Evolutionary conservation across 352 stramenopile genomes (phyloP).

Genomic region (Phytophthora citrophthora): DNA sequence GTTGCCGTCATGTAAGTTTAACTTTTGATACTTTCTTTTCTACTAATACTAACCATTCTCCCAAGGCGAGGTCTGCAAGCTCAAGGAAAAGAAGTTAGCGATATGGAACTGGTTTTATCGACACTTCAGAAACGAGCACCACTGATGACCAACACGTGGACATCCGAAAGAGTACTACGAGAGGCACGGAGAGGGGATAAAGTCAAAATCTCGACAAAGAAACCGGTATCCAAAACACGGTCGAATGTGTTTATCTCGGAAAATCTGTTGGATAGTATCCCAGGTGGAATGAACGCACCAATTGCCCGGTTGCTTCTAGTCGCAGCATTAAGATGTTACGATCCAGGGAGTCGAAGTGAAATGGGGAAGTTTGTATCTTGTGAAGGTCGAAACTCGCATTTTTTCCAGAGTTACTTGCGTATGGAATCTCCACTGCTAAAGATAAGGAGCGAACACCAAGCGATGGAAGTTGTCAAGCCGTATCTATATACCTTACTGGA

Average conservation of each 20-base stretch:
- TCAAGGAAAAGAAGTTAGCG: slow-evolving; percentile 47
- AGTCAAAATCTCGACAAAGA: slow-evolving; percentile 1
- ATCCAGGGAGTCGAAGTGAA: slow-evolving; percentile 35
- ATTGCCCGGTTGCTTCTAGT: slow-evolving; percentile 55
- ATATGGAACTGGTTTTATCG: slow-evolving; percentile 46
- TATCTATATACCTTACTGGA: slow-evolving; percentile 44
- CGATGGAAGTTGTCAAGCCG: slow-evolving; percentile 46
- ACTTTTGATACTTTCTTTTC: background rate
- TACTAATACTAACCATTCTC: slow-evolving; percentile 1
- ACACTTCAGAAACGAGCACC: slow-evolving; percentile 50
- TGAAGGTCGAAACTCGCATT: slow-evolving; percentile 37
- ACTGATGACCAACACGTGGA: slow-evolving; percentile 66
- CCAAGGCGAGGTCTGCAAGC: slow-evolving; percentile 59
- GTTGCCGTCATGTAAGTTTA: slow-evolving; percentile 61
- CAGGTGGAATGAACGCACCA: slow-evolving; percentile 54
- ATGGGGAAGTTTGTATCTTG: slow-evolving; percentile 47
- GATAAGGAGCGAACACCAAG: slow-evolving; percentile 65
- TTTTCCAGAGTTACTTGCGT: slow-evolving; percentile 52
- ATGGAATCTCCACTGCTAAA: slow-evolving; percentile 47
- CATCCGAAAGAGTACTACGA: slow-evolving; percentile 42
- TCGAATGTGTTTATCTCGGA: slow-evolving; percentile 34
- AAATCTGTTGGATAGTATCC: slow-evolving; percentile 63
- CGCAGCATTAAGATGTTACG: slow-evolving; percentile 53
- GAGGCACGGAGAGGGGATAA: slow-evolving; percentile 13
- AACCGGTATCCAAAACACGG: background rate